phyloP scores from a whole-genome alignment of 371 early-diverging fungal genomes.

The Blastocladiella emersonii region DNA sequence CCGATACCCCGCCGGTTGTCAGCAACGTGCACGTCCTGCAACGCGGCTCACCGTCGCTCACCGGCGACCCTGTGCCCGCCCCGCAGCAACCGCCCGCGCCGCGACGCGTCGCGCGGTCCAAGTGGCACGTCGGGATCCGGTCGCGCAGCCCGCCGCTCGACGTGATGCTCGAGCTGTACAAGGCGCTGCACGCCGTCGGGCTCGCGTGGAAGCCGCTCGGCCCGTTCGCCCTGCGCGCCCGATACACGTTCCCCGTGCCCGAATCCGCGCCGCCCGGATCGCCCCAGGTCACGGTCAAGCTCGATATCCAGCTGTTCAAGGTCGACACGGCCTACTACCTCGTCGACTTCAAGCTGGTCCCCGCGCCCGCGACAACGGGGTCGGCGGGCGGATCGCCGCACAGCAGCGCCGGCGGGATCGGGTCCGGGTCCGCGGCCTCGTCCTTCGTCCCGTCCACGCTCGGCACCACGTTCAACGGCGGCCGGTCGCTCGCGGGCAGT shows the following conservation, averaged over 20 bases:
- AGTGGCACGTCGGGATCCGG: constrained; percentile 96
- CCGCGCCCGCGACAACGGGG: not conserved
- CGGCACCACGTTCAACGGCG: not conserved
- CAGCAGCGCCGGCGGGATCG: not conserved
- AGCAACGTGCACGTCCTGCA: no score
- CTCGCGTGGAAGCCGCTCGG: constrained; percentile 36
- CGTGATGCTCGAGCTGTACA: constrained; percentile 94
- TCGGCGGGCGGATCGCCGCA: no score
- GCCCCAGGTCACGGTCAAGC: constrained; percentile 39
- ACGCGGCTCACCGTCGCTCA: no score
- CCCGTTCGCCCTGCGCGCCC: not conserved
- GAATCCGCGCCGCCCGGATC: no score
- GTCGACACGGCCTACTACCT: constrained; percentile 78
- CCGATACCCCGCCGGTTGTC: no score
- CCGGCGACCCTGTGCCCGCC: no score
- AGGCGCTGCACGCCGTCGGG: constrained; percentile 68
- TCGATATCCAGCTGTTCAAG: constrained; percentile 87
- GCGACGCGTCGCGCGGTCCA: constrained; percentile 17
- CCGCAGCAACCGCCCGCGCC: not conserved
- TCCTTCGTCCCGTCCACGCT: not conserved
- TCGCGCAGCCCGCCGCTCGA: constrained; percentile 79
- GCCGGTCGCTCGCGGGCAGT: no score
- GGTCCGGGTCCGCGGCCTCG: not conserved
- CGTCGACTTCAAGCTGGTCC: constrained; percentile 78
- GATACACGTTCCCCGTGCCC: not conserved